Conservation (phyloP, 2,329 filamentous ascomycete genomes). For the Trichoderma sp. region DNA sequence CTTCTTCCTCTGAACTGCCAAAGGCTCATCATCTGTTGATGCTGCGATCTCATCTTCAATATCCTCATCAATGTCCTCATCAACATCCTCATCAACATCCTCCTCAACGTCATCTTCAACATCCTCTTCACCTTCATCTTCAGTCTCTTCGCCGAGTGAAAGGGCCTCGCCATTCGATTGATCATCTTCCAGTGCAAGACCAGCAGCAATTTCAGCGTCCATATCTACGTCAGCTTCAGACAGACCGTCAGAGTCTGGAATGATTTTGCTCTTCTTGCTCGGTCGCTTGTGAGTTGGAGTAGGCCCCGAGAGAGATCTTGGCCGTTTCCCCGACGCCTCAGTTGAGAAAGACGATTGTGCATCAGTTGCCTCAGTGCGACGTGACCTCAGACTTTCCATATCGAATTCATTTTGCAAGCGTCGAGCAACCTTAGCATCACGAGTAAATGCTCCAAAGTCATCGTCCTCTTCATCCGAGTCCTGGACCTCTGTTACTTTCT, state of each 20-base stretch:
- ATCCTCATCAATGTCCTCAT: not conserved
- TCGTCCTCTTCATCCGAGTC: conserved; percentile 42
- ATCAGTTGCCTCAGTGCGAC: not conserved
- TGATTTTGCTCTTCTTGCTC: conserved; percentile 34
- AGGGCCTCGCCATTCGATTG: conserved; percentile 20
- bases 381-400: not conserved
- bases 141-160: not conserved
- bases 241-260: conserved; percentile 35
- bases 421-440: conserved; percentile 37
- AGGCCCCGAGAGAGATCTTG: conserved; percentile 29
- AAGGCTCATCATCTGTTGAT: conserved; percentile 36
- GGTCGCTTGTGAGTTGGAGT: conserved; percentile 27
- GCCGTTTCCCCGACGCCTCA: conserved; percentile 29
- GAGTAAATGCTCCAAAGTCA: conserved; percentile 28
- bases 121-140: conserved; percentile 17
- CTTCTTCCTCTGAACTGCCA: conserved; percentile 23
- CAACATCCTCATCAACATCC: conserved; percentile 5
- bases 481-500: conserved; percentile 39
- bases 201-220: conserved; percentile 36
- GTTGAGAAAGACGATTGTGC: conserved; percentile 11
- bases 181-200: conserved; percentile 25
- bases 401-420: conserved; percentile 37
- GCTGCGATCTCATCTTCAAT: conserved; percentile 12
- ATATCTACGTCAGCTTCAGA: conserved; percentile 32
- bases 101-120: conserved; percentile 18